Base-by-base conservation (phyloP, 768 basidiomycete genomes). In the Xerocomellus chrysenteron region DNA sequence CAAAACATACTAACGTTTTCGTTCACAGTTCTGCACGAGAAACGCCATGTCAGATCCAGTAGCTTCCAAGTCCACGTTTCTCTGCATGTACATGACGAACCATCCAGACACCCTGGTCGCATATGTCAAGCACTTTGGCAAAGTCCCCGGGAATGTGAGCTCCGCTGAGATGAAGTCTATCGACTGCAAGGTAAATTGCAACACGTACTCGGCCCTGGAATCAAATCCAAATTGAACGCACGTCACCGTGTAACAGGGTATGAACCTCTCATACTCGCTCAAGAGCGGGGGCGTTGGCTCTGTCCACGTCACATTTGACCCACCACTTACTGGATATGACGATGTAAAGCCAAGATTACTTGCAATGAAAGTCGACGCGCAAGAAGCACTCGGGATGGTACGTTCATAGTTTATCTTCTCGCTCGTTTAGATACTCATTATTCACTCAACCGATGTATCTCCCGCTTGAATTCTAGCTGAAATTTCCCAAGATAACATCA, bases 61-160 rank as follows among this genome's bases (percentile, higher is more conserved):
- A 0, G 86, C 87, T 13, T 83, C 83, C 12, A 88, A 87, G 63
- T 90, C 90, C 19, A 76, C 75, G 2, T 94, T 91, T 68, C 78
- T 93, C 42, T 82, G 82, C 68, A 88, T 84, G 82, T 94, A 93
- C 76, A 93, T 92, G 91, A 86, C 82, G 32, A 84, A 76, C 58
- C 92, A 92, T 64, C 88, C 88, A 0, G 90, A 92, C 66, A 92
- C 91, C 2, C 76, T 93, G 61, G 88, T 93, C 36, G 88, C 88
- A 4, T 94, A 92, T 62, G 88, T 87, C 41, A 88, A 86, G 60
- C 82, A 87, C 78, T 90, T 79, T 63, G 89, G 87, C 10, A 84
- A 86, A 59, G 78, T 90, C 12, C 78, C 80, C 30, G 74, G 74
- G 39, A 64, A 67, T 28, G 80, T 90, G 17, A 70, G 71, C 3